Evolutionary conservation across 768 basidiomycete genomes (phyloP).

Genomic region (Tylopilus vinaceipallidus): DNA sequence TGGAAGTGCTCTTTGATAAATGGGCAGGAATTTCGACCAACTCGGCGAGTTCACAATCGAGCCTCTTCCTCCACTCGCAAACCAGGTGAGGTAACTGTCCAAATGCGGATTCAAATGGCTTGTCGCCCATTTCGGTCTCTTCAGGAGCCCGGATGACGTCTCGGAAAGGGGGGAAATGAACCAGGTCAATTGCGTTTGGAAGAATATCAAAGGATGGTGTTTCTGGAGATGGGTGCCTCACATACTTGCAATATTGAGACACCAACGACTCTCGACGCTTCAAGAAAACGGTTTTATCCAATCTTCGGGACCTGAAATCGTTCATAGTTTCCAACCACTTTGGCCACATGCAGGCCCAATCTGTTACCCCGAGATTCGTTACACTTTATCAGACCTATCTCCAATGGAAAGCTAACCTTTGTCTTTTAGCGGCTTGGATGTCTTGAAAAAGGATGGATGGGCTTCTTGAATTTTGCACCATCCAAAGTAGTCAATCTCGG

Average conservation of each 20-base stretch:
- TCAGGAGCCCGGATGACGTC: neutral
- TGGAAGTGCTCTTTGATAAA: neutral
- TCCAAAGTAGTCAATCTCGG: neutral
- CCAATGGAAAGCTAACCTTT: neutral
- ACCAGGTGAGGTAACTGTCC: neutral
- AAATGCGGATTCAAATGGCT: constrained; percentile 2
- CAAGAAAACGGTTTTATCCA: neutral
- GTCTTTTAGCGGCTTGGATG: neutral
- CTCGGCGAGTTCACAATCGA: neutral
- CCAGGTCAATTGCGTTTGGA: neutral
- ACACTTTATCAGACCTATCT: neutral
- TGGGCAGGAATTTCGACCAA: neutral
- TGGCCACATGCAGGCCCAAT: neutral
- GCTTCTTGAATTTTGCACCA: neutral
- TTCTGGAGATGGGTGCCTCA: neutral
- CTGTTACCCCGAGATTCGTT: neutral
- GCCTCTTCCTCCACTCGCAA: neutral
- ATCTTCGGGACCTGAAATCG: neutral
- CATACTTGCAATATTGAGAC: neutral
- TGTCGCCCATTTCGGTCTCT: neutral
- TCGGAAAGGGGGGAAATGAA: neutral
- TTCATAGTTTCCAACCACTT: neutral
- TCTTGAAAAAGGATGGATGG: neutral
- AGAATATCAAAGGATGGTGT: neutral
- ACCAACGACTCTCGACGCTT: neutral